Conservation (phyloP, 1,139 yeast species). For the Saccharomyces uvarum region DNA sequence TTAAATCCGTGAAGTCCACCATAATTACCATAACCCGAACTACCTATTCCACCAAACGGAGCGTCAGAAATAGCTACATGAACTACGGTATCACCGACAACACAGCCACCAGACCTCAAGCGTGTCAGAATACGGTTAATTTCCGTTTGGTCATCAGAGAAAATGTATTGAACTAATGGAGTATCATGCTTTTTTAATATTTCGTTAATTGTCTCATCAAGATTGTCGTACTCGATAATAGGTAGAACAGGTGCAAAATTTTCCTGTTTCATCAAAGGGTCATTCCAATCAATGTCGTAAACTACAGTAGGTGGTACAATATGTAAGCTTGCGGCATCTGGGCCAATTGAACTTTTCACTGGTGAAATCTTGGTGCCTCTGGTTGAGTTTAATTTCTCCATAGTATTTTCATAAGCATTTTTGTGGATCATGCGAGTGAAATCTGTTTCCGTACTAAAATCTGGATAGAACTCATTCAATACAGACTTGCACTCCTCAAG, state of each 20-base stretch:
- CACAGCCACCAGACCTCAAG: slow-evolving; percentile 68
- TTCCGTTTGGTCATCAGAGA: slow-evolving; percentile 49
- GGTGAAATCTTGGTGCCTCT: slow-evolving; percentile 49
- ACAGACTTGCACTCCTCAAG: slow-evolving; percentile 39
- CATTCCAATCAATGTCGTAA: slow-evolving; percentile 53
- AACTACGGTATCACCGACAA: slow-evolving; percentile 64
- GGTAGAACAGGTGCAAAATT: slow-evolving; percentile 86
- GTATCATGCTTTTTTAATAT: slow-evolving; percentile 57
- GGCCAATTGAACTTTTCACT: slow-evolving; percentile 45
- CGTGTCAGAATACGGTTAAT: slow-evolving; percentile 43
- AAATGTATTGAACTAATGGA: slow-evolving; percentile 81
- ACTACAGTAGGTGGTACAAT: slow-evolving; percentile 73
- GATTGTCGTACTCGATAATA: slow-evolving; percentile 46
- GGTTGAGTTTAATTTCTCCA: slow-evolving; percentile 41
- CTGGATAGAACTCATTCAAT: slow-evolving; percentile 43
- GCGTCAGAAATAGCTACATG: slow-evolving; percentile 66
- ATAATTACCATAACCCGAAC: slow-evolving; percentile 73
- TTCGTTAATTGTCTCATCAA: slow-evolving; percentile 43
- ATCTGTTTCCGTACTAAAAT: slow-evolving; percentile 32
- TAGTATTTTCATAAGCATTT: slow-evolving; percentile 48
- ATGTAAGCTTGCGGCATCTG: slow-evolving; percentile 36
- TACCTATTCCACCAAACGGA: slow-evolving; percentile 91
- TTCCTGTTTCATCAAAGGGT: slow-evolving; percentile 68
- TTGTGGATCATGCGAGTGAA: slow-evolving; percentile 61
- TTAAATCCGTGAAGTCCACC: slow-evolving; percentile 72